Percentiles rank a stretch among this genome's conserved stretches.
Conservation (phyloP, 176 grass and related monocot species). For the Tillandsia leiboldiana region DNA sequence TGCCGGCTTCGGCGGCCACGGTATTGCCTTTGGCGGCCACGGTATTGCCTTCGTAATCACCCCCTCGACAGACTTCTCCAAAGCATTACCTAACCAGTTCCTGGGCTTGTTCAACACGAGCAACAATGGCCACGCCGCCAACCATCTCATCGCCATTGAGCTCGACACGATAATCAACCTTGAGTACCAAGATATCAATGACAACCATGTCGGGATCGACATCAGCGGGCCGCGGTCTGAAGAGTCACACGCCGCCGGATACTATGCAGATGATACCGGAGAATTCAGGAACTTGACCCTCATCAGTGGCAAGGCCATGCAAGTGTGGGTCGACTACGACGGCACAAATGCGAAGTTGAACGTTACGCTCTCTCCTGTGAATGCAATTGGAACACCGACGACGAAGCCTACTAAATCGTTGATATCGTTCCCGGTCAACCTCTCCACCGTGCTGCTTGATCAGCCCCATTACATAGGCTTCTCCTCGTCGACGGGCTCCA, state of each 20-base stretch:
- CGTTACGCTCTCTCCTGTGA: slow-evolving; percentile 24
- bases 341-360: not conserved
- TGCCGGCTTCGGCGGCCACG: slow-evolving; percentile 9
- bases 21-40: slow-evolving; percentile 18
- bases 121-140: slow-evolving; percentile 10
- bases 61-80: slow-evolving; percentile 7
- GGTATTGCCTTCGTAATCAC: slow-evolving; percentile 21
- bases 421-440: slow-evolving; percentile 14
- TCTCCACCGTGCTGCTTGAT: slow-evolving; percentile 13
- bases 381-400: not conserved
- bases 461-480: slow-evolving; percentile 2
- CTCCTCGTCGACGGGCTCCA: slow-evolving; percentile 6
- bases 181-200: slow-evolving; percentile 12
- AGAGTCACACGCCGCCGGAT: not conserved
- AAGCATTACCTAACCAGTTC: slow-evolving; percentile 1
- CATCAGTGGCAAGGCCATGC: not conserved
- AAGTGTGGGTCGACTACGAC: slow-evolving; percentile 25
- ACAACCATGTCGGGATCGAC: slow-evolving; percentile 31
- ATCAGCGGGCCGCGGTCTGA: slow-evolving; percentile 10
- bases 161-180: slow-evolving; percentile 15
- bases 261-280: slow-evolving; percentile 12
- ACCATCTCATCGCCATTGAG: slow-evolving; percentile 21
- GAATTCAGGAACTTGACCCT: slow-evolving; percentile 8
- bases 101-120: slow-evolving; percentile 22
- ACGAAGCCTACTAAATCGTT: slow-evolving; percentile 11